These are phyloP conservation scores for Kwoniella pini DNA, from an alignment of 768 basidiomycete genomes.

Conservation along the genomic window DNA sequence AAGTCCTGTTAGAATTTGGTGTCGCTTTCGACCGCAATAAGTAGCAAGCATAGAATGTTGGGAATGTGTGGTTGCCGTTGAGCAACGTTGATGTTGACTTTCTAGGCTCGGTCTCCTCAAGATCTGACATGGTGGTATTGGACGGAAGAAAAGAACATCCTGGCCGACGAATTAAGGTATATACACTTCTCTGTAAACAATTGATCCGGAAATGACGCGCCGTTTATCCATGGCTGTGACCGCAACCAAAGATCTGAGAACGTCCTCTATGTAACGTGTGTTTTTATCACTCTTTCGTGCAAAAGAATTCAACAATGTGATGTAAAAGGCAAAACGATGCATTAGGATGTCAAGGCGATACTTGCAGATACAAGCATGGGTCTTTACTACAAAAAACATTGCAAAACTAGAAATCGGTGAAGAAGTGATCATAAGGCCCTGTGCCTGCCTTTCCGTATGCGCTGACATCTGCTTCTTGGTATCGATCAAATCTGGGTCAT, in stretches of 20 bases:
- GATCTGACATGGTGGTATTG: slow-evolving; percentile 1
- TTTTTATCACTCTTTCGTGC: no score
- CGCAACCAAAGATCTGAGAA: no score
- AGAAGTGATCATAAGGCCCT: slow-evolving; percentile 63
- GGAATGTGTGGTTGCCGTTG: slow-evolving; percentile 53
- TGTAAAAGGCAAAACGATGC: no score
- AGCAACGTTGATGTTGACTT: slow-evolving; percentile 42
- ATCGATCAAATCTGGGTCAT: slow-evolving; percentile 55
- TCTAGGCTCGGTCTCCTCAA: neutral
- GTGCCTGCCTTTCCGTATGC: slow-evolving; percentile 56
- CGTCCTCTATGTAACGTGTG: no score
- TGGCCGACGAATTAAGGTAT: no score
- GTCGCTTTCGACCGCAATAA: slow-evolving; percentile 69
- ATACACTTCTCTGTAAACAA: no score
- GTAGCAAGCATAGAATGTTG: slow-evolving; percentile 78
- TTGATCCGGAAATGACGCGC: no score
- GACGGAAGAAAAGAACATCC: neutral
- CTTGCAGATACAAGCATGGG: no score
- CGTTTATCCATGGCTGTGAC: no score
- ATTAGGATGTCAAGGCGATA: no score
- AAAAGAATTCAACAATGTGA: no score
- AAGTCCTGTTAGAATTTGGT: slow-evolving; percentile 62
- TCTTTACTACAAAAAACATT: no score
- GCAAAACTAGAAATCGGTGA: slow-evolving; percentile 66
- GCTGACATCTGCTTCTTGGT: slow-evolving; percentile 57